phyloP scores from a whole-genome alignment of 768 basidiomycete genomes.

The Kwoniella bestiolae region DNA sequence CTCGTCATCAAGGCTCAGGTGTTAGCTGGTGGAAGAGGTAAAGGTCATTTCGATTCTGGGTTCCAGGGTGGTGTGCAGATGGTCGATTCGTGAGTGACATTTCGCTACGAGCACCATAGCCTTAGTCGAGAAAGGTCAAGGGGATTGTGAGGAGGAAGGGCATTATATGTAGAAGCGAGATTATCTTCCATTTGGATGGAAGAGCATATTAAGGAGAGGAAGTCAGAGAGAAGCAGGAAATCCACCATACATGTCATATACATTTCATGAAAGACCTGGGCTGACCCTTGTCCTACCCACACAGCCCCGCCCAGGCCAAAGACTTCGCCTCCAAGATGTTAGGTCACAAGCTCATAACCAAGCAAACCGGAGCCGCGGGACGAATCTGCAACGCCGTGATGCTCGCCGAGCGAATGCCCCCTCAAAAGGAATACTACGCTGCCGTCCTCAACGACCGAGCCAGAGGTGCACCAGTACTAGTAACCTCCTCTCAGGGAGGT shows the following conservation, averaged over 20 bases:
- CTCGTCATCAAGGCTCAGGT: conserved; percentile 99
- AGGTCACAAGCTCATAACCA: conserved; percentile 92
- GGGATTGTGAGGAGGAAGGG: background rate
- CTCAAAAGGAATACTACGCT: conserved; percentile 96
- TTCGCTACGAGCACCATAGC: background rate
- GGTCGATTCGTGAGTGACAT: conserved; percentile 71
- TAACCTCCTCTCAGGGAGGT: conserved; percentile 90
- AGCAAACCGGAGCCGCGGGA: conserved; percentile 92
- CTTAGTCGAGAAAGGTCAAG: background rate
- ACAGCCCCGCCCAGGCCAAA: conserved; percentile 82
- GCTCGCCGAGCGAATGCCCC: conserved; percentile 92
- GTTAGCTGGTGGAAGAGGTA: conserved; percentile 96
- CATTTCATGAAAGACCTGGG: no score
- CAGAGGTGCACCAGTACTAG: conserved; percentile 84
- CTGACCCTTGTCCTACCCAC: background rate
- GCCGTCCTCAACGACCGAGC: conserved; percentile 95
- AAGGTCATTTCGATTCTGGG: conserved; percentile 89
- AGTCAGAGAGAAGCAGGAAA: no score
- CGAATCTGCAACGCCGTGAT: conserved; percentile 97
- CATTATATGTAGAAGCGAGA: no score
- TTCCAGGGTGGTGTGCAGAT: conserved; percentile 97
- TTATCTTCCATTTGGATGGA: no score
- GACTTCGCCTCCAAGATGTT: conserved; percentile 91
- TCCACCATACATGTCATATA: no score
- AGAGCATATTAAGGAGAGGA: no score